Evolutionary conservation across 805 yeast species (phyloP), one percentile per base, ranked within the genome.

Genomic region (Candida ponderosae): DNA sequence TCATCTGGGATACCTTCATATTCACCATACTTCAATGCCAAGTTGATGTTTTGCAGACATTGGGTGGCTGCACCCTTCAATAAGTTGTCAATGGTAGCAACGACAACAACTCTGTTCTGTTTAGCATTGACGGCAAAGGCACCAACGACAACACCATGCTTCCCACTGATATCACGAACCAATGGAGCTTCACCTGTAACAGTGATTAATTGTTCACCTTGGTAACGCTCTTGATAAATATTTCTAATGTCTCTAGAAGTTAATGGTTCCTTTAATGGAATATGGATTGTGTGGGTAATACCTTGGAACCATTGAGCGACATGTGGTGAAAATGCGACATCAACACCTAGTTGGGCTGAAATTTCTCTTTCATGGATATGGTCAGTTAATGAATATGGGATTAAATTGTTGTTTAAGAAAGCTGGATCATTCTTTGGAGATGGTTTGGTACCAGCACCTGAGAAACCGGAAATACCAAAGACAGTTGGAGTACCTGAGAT

Each of bases 221-320:
- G 81, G 59, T 86, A 93, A 56, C 88, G 74, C 27, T 88, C 94
- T 62, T 85, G 90, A 67, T 83, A 93, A 42, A 90, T 62, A 57
- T 81, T 75, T 63, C 95, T 76, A 46, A 88, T 73, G 40, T 87
- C 95, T 57, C 95, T 77, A 10, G 93, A 72, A 8, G 90, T 75
- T 46, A 89, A 64, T 30, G 70, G 66, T 43, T 73, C 67, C 51
- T 75, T 80, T 54, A 93, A 74, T 36, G 98, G 98, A 41, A 93
- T 83, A 31, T 87, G 79, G 38, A 93, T 81, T 17, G 99, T 90
- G 53, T 84, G 84, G 2, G 96, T 73, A 48, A 93, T 93, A 50
- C 99, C 99, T 65, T 94, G 97, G 78, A 93, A 93, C 98, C 98
- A 93, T 59, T 83, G 94, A 3, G 97, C 98, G 42, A 93, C 99